These are phyloP conservation scores for Dictyostelium intermedium DNA, from an alignment of 78 protist genomes.

Conservation along the genomic window DNA sequence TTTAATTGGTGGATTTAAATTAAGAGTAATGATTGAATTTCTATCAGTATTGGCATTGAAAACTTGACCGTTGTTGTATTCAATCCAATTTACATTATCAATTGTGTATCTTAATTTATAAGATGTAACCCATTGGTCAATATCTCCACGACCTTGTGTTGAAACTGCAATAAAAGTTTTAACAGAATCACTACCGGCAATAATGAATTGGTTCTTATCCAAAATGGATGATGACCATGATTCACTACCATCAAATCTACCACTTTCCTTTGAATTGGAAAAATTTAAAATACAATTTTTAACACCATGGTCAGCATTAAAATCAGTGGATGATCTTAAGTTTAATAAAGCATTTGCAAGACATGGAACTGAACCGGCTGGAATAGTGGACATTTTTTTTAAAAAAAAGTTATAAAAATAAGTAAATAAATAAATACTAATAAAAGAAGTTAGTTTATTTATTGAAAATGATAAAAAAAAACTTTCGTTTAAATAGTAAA, in stretches of 20 bases:
- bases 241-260: not conserved
- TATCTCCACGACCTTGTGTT: slow-evolving; percentile 49
- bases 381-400: slow-evolving; percentile 13
- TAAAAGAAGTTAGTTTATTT: too few relatives aligned
- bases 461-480: too few relatives aligned
- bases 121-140: slow-evolving; percentile 22
- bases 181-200: not conserved
- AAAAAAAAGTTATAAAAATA: too few relatives aligned
- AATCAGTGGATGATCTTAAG: slow-evolving; percentile 13
- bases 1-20: not conserved
- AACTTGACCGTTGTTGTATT: slow-evolving; percentile 10
- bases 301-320: slow-evolving; percentile 2
- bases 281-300: not conserved
- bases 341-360: slow-evolving; percentile 11
- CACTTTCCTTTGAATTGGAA: not conserved
- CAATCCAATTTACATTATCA: slow-evolving; percentile 10
- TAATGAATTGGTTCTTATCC: slow-evolving; percentile 33
- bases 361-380: not conserved
- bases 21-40: slow-evolving; percentile 3
- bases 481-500: too few relatives aligned
- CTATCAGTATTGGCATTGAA: slow-evolving; percentile 27
- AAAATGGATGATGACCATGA: slow-evolving; percentile 5
- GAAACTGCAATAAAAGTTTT: not conserved
- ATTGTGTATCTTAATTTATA: slow-evolving; percentile 3
- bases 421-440: too few relatives aligned